phyloP scores from a whole-genome alignment of 345 rosid species.

The Populus euphratica region DNA sequence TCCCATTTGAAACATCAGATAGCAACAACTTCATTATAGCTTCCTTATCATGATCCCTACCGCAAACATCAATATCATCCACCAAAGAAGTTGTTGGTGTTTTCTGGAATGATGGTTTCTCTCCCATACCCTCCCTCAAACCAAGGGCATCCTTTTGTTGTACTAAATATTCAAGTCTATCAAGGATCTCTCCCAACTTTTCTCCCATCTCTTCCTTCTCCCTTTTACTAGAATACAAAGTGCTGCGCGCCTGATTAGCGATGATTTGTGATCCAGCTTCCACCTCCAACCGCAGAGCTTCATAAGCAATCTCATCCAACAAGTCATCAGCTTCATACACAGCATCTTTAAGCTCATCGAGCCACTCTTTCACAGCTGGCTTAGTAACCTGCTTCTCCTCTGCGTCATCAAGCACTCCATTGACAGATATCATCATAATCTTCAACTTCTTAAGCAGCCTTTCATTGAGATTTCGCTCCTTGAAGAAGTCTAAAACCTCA shows the following conservation, averaged over 20 bases:
- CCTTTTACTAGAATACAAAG: not conserved
- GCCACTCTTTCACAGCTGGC: conserved; percentile 6
- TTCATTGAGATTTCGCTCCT: not conserved
- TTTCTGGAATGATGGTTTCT: not conserved
- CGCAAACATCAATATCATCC: conserved; percentile 21
- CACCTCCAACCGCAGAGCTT: not conserved
- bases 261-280: not conserved
- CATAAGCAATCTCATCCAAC: conserved; percentile 10
- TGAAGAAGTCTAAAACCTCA: not conserved
- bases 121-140: conserved; percentile 3
- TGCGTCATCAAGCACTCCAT: not conserved
- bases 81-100: conserved; percentile 14
- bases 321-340: conserved; percentile 9
- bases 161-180: conserved; percentile 3
- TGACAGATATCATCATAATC: not conserved
- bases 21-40: not conserved
- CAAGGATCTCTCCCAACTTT: conserved; percentile 3
- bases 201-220: not conserved
- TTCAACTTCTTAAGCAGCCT: not conserved
- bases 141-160: conserved; percentile 18
- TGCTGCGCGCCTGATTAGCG: not conserved
- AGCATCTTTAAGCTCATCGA: conserved; percentile 6
- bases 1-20: not conserved
- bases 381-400: conserved; percentile 10
- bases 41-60: conserved; percentile 16